These are phyloP conservation scores for Sugiyamaella novakii DNA, from an alignment of 1,139 yeast species.

Conservation along the genomic window DNA sequence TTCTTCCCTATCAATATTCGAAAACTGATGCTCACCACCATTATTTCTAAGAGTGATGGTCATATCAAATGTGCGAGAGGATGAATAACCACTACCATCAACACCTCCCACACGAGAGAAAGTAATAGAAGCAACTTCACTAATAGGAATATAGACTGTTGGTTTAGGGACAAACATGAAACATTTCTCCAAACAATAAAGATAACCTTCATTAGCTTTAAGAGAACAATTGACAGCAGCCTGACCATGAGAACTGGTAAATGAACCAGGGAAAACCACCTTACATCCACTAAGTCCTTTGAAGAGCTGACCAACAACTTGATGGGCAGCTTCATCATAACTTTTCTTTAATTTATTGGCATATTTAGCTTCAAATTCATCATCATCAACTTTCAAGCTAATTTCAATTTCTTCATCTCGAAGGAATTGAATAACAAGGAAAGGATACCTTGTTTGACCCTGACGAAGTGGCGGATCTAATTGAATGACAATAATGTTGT, in stretches of 20 bases:
- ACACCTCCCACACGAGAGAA: slow-evolving; percentile 90
- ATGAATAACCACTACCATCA: slow-evolving; percentile 69
- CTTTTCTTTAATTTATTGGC: slow-evolving; percentile 72
- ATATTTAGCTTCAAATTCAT: slow-evolving; percentile 74
- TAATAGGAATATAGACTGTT: slow-evolving; percentile 84
- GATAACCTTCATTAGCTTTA: slow-evolving; percentile 92
- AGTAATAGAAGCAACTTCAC: slow-evolving; percentile 73
- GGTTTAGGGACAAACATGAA: slow-evolving; percentile 92
- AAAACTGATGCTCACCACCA: slow-evolving; percentile 76
- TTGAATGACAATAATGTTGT: slow-evolving; percentile 83
- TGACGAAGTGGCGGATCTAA: slow-evolving; percentile 93
- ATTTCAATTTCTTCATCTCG: slow-evolving; percentile 91
- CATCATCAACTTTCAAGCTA: slow-evolving; percentile 82
- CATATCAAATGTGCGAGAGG: slow-evolving; percentile 90
- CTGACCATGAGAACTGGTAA: slow-evolving; percentile 61
- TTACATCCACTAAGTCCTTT: slow-evolving; percentile 88
- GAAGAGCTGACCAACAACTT: slow-evolving; percentile 85
- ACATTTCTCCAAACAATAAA: slow-evolving; percentile 88
- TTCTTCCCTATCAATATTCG: slow-evolving; percentile 88
- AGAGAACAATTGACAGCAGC: slow-evolving; percentile 90
- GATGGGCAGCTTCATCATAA: slow-evolving; percentile 81
- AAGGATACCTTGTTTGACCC: slow-evolving; percentile 97
- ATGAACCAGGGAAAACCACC: slow-evolving; percentile 84
- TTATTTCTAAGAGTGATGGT: slow-evolving; percentile 71
- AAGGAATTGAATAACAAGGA: slow-evolving; percentile 83